Base-by-base conservation (phyloP, 495 filamentous ascomycete species). In the Astrothelium subdiscretum region DNA sequence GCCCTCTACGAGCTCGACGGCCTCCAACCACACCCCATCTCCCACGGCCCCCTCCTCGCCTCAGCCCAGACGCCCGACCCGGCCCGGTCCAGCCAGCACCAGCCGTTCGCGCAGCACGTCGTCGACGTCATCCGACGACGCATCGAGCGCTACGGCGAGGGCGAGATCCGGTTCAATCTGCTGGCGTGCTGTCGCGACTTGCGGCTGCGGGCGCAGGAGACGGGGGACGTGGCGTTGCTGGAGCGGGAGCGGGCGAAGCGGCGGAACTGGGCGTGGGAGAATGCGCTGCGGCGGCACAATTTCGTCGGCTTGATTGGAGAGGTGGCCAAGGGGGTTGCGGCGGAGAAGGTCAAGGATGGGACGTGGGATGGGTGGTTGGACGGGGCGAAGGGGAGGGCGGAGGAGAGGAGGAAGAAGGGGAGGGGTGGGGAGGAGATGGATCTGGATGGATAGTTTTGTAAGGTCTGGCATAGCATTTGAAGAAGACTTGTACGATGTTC, bases 221-320 rank as follows among this genome's bases (percentile, higher is more conserved):
- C 91, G 60, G 94, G 92, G 20, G 94, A 99, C 74, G 64, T 68
- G 59, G 92, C 96, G 74, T 74, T 81, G 71, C 72, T 97, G 68
- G 80, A 83, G 68, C 77, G 85, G 61, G 91, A 97, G 82, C 85
- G 92, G 80, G 75, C 80, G 72, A 96, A 95, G 84, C 76, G 94
- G 60, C 80, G 77, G 59, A 88, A 82, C 32, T 99, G 94, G 95
- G 81, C 82, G 69, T 97, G 92, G 85, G 94, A 99, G 83, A 97
- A 99, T 76, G 89, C 91, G 31, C 77, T 99, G 71, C 75, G 94
- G 62, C 75, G 89, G 68, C 92, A 94, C 74, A 99, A 99, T 71
- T 97, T 99, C 75, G 87, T 99, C 20, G 95, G 91, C 0, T 96
- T 99, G 71, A 86, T 91, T 59, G 90, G 89, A 48, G 94, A 97